Base-by-base conservation (phyloP, 2,329 filamentous ascomycete genomes). In the Penicillium sp. region DNA sequence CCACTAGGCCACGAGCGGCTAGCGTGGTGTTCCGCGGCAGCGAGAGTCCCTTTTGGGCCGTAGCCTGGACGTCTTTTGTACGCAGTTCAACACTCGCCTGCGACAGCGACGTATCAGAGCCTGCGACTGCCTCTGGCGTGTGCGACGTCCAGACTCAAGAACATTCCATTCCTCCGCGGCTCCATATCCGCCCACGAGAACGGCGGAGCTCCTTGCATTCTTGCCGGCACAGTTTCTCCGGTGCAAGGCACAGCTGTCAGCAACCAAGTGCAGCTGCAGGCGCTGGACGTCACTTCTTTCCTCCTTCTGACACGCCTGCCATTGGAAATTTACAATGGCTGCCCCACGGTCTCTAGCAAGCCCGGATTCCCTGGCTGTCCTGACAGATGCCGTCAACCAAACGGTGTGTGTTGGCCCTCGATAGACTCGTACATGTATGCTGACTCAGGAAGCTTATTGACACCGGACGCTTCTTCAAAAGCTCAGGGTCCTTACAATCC, bases 381-480 rank as follows among this genome's bases (percentile, higher is more conserved):
- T 75, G 21, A 68, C 72, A 28, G 62, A 68, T 21, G 65, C 67
- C 60, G 64, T 73, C 52, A 72, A 75, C 55, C 66, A 70, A 57
- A 74, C 71, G 54, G 72, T 74, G 66, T 55, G 56, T 57, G 42
- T 23, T 50, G 45, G 43, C n/a, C 51, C 16, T 48, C 35, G 38
- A 42, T 47, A 3, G 42, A 47, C 38, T 47, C 38, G 47, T 56
- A 53, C 47, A 43, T 24, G 50, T 38, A 55, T 42, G 24, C 56
- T 62, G 43, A 61, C 47, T 28, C 24, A 9, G 30, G 18, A 61
- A 76, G 74, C 68, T 76, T 24, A 64, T 75, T 54, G 74, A 75
- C 33, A 74, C 71, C 12, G 73, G 71, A 20, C 71, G 72, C 8
- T 71, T 74, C 55, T 75, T 76, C 52, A 70, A 69, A 50, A 68